Base-by-base conservation (phyloP, 139 green algal genomes). In the Zygnema cylindricum region DNA sequence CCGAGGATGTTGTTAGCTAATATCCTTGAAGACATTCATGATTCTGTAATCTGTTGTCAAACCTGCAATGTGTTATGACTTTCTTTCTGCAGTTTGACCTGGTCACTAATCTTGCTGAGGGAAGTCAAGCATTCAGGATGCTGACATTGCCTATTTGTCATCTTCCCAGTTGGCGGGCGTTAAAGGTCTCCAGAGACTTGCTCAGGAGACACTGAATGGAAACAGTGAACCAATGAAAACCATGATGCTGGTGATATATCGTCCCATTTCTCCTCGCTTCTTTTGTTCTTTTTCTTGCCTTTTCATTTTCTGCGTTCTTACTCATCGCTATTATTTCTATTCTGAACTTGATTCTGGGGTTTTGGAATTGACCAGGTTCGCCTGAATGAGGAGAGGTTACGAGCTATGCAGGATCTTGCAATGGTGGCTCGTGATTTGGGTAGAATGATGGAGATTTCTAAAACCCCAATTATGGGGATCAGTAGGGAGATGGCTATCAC, bases 151-250 rank as follows among this genome's bases (percentile, higher is more conserved):
- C n/a, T n/a, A n/a, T n/a, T n/a, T n/a, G n/a, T n/a, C n/a, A 43
- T 41, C 7, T 36, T 76, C 25, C 30, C 57, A 87, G 82, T 39
- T 87, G 82, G 30, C 23, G 11, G 55, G 43, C 7, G 55, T 87
- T 32, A 82, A 84, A 35, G 82, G 82, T 30, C 82, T 87, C 11
- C 82, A 82, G 42, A 32, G 57, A 3, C 33, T 87, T 54, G 82
- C 82, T 30, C 36, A 87, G 21, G 82, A 87, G 39, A 71, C 82
- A 1, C 82, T 87, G 0, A 35, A 43, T 39, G 82, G 82, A 39
- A 87, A 87, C 57, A 87, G 82, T 43, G 82, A 87, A 55, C 82
- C 82, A 23, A 84, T 87, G 36, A 87, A 87, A 35, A 84, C 82
- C 40, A 87, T 87, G 82, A 87, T 87, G 43, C 82, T 87, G 43